A percentile compares a stretch with the other conserved stretches of the same genome.
Conservation (phyloP, 23 red algal genomes). For the Gracilariopsis chorda region DNA sequence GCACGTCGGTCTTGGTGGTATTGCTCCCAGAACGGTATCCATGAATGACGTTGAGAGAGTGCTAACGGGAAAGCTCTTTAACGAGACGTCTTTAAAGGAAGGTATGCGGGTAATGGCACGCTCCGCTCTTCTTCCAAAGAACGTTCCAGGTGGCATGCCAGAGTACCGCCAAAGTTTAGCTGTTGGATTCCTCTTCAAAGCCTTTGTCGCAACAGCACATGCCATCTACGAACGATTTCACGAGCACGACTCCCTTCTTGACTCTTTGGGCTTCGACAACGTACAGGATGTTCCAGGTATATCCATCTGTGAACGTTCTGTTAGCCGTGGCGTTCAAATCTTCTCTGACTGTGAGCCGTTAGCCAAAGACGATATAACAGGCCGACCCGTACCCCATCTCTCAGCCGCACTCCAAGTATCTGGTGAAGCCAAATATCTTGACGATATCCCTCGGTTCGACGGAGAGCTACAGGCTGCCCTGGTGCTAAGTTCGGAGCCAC, state of each 20-base stretch:
- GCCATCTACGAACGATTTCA: background rate
- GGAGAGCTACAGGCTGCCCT: conserved; percentile 69
- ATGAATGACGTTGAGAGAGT: conserved; percentile 18
- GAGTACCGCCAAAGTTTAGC: conserved; percentile 63
- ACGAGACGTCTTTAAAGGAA: background rate
- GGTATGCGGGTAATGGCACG: conserved; percentile 14
- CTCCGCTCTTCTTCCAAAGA: conserved; percentile 20
- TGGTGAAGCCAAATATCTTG: conserved; percentile 82
- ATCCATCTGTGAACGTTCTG: background rate
- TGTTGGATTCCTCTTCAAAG: conserved; percentile 64
- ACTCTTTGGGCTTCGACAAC: background rate
- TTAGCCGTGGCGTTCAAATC: conserved; percentile 44
- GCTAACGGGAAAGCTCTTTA: conserved; percentile 28
- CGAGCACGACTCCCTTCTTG: background rate
- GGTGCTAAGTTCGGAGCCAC: conserved; percentile 55
- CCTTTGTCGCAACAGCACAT: conserved; percentile 31
- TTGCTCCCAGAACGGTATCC: conserved; percentile 55
- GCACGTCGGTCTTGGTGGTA: conserved; percentile 63
- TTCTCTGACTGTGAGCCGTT: conserved; percentile 21
- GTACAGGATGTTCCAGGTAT: background rate
- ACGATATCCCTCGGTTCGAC: conserved; percentile 68
- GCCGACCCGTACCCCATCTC: conserved; percentile 46
- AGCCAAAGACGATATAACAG: background rate
- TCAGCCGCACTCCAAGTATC: conserved; percentile 62
- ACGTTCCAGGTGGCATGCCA: conserved; percentile 83